phyloP scores from a whole-genome alignment of 2,329 filamentous ascomycete species.

The Clonostachys chloroleuca region DNA sequence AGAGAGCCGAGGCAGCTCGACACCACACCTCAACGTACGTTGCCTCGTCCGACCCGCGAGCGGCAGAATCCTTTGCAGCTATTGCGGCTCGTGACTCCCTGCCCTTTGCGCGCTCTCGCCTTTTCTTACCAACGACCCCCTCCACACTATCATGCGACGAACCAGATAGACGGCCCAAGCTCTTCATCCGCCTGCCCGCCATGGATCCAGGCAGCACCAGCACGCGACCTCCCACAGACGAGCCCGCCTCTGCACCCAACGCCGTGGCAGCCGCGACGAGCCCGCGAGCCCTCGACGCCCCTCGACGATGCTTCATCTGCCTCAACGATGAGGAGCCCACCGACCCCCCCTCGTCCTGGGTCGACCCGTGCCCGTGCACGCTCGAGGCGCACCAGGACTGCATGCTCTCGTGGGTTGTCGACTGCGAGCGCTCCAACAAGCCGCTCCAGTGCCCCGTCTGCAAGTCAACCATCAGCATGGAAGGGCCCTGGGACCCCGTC shows the following conservation, averaged over 20 bases:
- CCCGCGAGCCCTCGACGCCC: conserved; percentile 13
- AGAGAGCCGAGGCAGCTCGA: too few species aligned
- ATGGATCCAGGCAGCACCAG: conserved; percentile 7
- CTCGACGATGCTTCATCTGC: conserved; percentile 58
- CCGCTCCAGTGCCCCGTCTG: conserved; percentile 85
- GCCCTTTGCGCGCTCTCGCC: too few species aligned
- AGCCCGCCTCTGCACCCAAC: conserved; percentile 7
- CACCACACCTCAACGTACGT: too few species aligned
- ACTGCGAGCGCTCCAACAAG: conserved; percentile 65
- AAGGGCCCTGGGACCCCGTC: conserved; percentile 68
- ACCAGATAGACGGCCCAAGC: too few species aligned
- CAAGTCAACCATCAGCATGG: conserved; percentile 73
- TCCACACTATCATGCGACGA: too few species aligned
- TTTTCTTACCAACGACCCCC: neutral
- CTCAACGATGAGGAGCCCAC: conserved; percentile 50
- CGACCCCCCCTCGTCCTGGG: conserved; percentile 58
- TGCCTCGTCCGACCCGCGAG: too few species aligned
- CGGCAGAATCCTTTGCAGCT: too few species aligned
- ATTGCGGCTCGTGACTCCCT: too few species aligned
- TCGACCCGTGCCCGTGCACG: conserved; percentile 85
- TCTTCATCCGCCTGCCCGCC: neutral
- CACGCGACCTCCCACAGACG: conserved; percentile 7
- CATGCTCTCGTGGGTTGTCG: conserved; percentile 88
- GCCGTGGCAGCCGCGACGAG: neutral
- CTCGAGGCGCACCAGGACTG: conserved; percentile 88